These are phyloP conservation scores for Colletotrichum kahawae DNA, from an alignment of 2,329 filamentous ascomycete species.

Conservation along the genomic window DNA sequence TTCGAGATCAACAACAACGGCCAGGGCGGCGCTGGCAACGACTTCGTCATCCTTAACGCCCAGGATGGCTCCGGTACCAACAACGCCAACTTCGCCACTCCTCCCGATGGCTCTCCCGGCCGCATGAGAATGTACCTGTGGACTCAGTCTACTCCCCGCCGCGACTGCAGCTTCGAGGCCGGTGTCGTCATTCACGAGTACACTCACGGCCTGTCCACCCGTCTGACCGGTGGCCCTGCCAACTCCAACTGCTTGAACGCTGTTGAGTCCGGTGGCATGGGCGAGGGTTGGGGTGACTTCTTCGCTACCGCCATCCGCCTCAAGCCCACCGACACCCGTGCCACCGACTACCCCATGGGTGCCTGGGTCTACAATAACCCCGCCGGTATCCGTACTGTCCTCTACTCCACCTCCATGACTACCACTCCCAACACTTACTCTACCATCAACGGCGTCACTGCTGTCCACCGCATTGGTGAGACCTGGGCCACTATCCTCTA, in stretches of 20 bases:
- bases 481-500: conserved; percentile 59
- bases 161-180: conserved; percentile 63
- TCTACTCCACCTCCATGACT: conserved; percentile 54
- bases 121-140: conserved; percentile 64
- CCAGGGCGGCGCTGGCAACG: conserved; percentile 48
- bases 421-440: conserved; percentile 58
- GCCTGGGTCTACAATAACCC: conserved; percentile 51
- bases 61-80: conserved; percentile 55
- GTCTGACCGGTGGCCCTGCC: conserved; percentile 61
- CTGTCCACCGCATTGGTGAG: conserved; percentile 54
- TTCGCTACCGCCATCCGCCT: conserved; percentile 56
- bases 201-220: conserved; percentile 60
- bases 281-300: conserved; percentile 64
- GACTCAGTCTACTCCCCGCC: conserved; percentile 48
- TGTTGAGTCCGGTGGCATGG: conserved; percentile 60
- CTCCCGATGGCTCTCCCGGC: conserved; percentile 47
- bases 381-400: conserved; percentile 51
- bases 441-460: conserved; percentile 39
- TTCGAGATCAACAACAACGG: conserved; percentile 59
- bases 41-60: conserved; percentile 54
- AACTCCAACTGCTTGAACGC: conserved; percentile 54
- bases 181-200: conserved; percentile 67
- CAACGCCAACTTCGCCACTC: conserved; percentile 58
- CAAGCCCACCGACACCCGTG: conserved; percentile 49
- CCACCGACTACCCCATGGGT: conserved; percentile 52